Evolutionary conservation across 2,329 filamentous ascomycete genomes (phyloP), one percentile per base, ranked within the genome.

Genomic region (Aspergillus chevalieri): DNA sequence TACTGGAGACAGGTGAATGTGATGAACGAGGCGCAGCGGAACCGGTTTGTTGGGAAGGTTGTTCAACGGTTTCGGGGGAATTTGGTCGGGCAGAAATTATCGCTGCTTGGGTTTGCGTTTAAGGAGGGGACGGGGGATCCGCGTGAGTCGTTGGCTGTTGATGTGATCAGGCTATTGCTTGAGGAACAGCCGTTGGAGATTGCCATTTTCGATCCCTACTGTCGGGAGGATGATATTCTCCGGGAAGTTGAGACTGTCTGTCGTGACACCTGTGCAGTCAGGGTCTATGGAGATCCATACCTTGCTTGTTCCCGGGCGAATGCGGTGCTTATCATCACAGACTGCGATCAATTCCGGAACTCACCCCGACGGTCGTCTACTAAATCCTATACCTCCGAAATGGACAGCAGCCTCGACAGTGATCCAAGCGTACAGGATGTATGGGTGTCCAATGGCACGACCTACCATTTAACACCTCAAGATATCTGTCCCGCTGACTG

Each of bases 121-220:
- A 91, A 92, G 75, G 86, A 87, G 69, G 80, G 89, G 65, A 91
- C 87, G 0, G 81, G 80, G 19, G 87, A 91, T 63, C 87, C 85
- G 4, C 78, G 87, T 34, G 86, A 89, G 64, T 83, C 81, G 41
- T 81, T 85, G 0, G 83, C 85, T 0, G 76, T 87, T 19, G 82
- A 84, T 56, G 80, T 88, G 54, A 81, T 89, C 66, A 79, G 79
- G 55, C 77, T 77, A 10, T 72, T 90, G 17, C 72, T 86, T 8
- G 78, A 83, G 52, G 85, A 89, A 63, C 75, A 77, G 24, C 81
- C 83, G 0, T 73, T 72, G 4, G 80, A 85, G 62, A 78, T 89
- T 46, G 78, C 81, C 44, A 79, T 89, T 49, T 89, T 82, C 62
- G 86, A 90, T 64, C 84, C 85, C 1, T 73, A 69, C 49, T 76